A percentile compares a stretch with the other conserved stretches of the same genome.
These are phyloP conservation scores for Lachancea mirantina DNA, from an alignment of 805 yeast species.

Conservation along the genomic window DNA sequence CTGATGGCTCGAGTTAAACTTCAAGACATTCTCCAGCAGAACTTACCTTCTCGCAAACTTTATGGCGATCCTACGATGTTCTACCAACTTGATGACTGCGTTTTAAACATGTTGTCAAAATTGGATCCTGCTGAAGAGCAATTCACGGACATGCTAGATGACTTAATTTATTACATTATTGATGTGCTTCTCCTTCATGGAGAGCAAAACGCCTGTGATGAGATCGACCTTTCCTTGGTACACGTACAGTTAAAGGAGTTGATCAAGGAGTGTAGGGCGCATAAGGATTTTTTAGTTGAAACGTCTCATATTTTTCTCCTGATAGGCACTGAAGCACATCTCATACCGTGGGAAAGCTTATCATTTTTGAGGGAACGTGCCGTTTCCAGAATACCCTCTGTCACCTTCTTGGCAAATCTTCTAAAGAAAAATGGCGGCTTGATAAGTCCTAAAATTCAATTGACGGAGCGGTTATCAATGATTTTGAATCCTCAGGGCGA, in stretches of 20 bases:
- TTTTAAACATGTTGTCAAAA: constrained; percentile 46
- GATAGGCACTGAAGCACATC: constrained; percentile 57
- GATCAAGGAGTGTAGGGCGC: constrained; percentile 30
- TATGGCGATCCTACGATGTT: constrained; percentile 20
- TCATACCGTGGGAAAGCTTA: constrained; percentile 87
- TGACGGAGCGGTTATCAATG: constrained; percentile 41
- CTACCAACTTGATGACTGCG: constrained; percentile 37
- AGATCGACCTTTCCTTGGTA: constrained; percentile 51
- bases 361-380: constrained; percentile 47
- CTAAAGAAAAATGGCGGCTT: constrained; percentile 20
- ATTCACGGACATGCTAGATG: constrained; percentile 44
- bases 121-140: constrained; percentile 31
- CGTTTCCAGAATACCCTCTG: constrained; percentile 70
- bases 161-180: constrained; percentile 53
- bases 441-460: constrained; percentile 16
- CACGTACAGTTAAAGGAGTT: constrained; percentile 44
- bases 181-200: constrained; percentile 60
- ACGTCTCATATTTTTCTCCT: constrained; percentile 58
- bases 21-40: constrained; percentile 35
- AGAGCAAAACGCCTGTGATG: constrained; percentile 57
- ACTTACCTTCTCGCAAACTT: constrained; percentile 43
- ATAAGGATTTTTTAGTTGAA: constrained; percentile 1
- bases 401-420: constrained; percentile 37
- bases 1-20: constrained; percentile 34
- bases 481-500: constrained; percentile 82